A percentile compares a stretch with the other conserved stretches of the same genome.
phyloP scores from a whole-genome alignment of 352 stramenopile species.

The Phytopythium ostracodes region DNA sequence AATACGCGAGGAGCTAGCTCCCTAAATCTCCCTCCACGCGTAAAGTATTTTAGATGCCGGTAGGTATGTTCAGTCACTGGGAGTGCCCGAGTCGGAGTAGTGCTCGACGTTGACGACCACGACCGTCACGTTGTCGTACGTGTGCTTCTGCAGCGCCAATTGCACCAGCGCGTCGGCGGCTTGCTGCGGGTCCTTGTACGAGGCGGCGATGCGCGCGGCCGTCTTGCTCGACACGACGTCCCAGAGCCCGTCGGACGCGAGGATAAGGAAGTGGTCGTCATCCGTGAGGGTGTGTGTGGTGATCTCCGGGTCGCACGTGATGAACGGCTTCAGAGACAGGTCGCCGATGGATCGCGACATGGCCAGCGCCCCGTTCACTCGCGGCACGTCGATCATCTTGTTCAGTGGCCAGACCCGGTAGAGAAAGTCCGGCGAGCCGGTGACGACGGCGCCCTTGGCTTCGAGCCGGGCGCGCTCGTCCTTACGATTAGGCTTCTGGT shows the following conservation, averaged over 20 bases:
- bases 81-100: conserved; percentile 18
- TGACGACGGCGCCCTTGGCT: conserved; percentile 65
- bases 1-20: neutral
- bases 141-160: conserved; percentile 48
- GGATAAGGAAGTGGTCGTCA: conserved; percentile 71
- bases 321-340: conserved; percentile 65
- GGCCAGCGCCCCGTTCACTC: conserved; percentile 74
- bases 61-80: neutral
- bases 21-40: too few relatives aligned
- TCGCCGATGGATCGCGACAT: conserved; percentile 86
- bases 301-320: conserved; percentile 79
- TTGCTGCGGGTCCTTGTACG: conserved; percentile 46
- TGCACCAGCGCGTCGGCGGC: conserved; percentile 57
- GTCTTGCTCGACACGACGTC: conserved; percentile 71
- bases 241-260: conserved; percentile 82
- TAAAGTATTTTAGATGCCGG: neutral
- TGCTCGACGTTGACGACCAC: conserved; percentile 63
- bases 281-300: conserved; percentile 48
- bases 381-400: conserved; percentile 71
- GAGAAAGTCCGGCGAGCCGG: conserved; percentile 54
- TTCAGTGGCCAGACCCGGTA: conserved; percentile 75
- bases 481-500: conserved; percentile 81
- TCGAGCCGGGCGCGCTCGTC: conserved; percentile 69
- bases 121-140: conserved; percentile 78
- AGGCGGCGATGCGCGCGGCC: conserved; percentile 50